phyloP scores from a whole-genome alignment of 192 early-diverging fungal genomes.

The Coemansia sp. region DNA sequence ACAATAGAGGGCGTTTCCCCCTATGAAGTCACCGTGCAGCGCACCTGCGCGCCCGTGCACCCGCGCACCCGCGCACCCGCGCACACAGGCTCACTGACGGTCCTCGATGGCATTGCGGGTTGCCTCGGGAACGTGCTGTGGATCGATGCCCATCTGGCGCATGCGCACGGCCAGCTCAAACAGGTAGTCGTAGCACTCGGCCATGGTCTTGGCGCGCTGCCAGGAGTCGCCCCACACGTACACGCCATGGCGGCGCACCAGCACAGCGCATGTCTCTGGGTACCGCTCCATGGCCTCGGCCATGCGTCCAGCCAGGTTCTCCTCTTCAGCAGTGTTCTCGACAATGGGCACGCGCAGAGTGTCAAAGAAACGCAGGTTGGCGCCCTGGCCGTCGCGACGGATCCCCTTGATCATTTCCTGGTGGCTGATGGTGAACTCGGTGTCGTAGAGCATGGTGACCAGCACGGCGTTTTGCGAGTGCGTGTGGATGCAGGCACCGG shows the following conservation, averaged over 20 bases:
- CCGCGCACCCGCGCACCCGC: background rate
- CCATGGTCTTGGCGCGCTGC: conserved; percentile 98
- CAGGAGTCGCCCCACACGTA: conserved; percentile 96
- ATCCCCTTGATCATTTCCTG: conserved; percentile 99
- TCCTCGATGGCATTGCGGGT: conserved; percentile 10
- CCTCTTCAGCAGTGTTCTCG: conserved; percentile 93
- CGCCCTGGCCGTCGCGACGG: conserved; percentile 61
- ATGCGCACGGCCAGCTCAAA: conserved; percentile 96
- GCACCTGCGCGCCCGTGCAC: background rate
- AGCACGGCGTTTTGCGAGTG: conserved; percentile 96
- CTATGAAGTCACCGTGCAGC: background rate
- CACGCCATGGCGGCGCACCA: conserved; percentile 93
- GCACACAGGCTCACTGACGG: background rate
- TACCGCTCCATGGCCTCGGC: conserved; percentile 80
- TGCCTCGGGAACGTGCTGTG: conserved; percentile 34
- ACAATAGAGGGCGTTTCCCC: background rate
- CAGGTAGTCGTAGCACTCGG: conserved; percentile 98
- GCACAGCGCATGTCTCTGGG: conserved; percentile 89
- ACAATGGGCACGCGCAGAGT: conserved; percentile 87
- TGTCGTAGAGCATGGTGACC: conserved; percentile 79
- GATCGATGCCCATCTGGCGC: conserved; percentile 82
- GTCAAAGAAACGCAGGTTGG: conserved; percentile 74
- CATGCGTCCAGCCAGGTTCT: conserved; percentile 86
- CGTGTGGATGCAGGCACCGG: conserved; percentile 93
- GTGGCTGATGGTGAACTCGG: conserved; percentile 83